phyloP scores from a whole-genome alignment of 371 early-diverging fungal species.

The Parasitella parasitica region DNA sequence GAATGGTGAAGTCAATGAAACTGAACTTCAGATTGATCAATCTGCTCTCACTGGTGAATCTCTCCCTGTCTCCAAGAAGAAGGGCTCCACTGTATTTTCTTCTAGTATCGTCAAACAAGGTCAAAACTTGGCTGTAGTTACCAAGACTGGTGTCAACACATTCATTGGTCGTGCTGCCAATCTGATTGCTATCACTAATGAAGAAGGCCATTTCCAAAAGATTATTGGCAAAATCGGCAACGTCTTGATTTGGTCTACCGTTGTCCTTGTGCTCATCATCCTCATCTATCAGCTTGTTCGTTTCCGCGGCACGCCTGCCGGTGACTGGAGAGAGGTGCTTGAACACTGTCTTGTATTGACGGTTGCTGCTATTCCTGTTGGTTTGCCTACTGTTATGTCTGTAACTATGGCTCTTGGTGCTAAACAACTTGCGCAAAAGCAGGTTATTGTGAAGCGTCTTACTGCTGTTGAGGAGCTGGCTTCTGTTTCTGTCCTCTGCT shows the following conservation, averaged over 20 bases:
- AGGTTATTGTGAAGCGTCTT: conserved; percentile 93
- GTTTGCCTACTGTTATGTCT: conserved; percentile 91
- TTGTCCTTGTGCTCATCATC: conserved; percentile 77
- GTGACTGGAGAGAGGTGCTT: conserved; percentile 44
- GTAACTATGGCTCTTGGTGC: conserved; percentile 96
- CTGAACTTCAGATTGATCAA: conserved; percentile 87
- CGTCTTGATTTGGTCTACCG: conserved; percentile 73
- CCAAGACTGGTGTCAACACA: conserved; percentile 82
- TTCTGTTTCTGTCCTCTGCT: conserved; percentile 89
- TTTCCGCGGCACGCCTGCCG: conserved; percentile 32
- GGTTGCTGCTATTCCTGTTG: conserved; percentile 79
- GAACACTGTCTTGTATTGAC: conserved; percentile 55
- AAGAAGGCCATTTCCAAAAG: conserved; percentile 87
- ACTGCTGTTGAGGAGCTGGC: conserved; percentile 94
- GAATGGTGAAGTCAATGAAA: conserved; percentile 72
- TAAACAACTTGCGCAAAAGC: conserved; percentile 82
- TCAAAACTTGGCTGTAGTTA: conserved; percentile 81
- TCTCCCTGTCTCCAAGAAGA: conserved; percentile 80
- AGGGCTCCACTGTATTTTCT: conserved; percentile 81
- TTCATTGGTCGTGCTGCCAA: conserved; percentile 91
- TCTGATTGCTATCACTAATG: conserved; percentile 81
- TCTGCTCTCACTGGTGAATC: conserved; percentile 95
- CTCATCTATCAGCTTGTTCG: conserved; percentile 64
- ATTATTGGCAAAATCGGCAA: conserved; percentile 81
- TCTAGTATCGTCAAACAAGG: conserved; percentile 86